Conservation (phyloP, 139 green algal genomes). For the Chlorella vulgaris region DNA sequence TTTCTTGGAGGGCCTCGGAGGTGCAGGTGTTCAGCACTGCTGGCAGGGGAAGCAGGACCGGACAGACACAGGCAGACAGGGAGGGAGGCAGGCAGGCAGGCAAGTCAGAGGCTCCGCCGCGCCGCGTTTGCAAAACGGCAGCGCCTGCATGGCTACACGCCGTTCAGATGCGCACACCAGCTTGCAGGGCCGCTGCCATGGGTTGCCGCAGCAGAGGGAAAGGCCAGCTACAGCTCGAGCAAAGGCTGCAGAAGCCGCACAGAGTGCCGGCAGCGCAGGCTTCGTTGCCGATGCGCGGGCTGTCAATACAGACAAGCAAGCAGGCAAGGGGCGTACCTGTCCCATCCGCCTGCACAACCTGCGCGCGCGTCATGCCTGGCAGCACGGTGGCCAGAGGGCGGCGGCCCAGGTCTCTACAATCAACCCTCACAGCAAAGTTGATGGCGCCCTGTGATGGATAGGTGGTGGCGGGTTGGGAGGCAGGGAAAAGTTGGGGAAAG, state of each 20-base stretch:
- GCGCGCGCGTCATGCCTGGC: background rate
- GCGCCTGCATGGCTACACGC: background rate
- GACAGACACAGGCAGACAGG: too few species aligned
- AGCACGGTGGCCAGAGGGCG: background rate
- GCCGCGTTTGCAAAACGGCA: background rate
- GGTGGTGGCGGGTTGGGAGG: too few species aligned
- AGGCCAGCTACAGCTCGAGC: too few species aligned
- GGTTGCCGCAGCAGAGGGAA: too few species aligned
- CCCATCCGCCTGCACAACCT: constrained; percentile 6
- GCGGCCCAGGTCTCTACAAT: constrained; percentile 13
- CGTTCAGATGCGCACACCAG: constrained; percentile 32
- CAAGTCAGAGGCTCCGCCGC: too few species aligned
- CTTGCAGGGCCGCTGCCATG: too few species aligned
- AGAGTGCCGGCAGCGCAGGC: background rate
- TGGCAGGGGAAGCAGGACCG: background rate
- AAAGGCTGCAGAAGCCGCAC: background rate
- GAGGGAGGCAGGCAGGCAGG: background rate
- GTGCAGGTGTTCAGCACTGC: constrained; percentile 66
- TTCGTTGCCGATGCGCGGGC: too few species aligned
- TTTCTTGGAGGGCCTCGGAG: constrained; percentile 64
- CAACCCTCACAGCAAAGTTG: background rate
- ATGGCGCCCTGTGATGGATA: background rate
- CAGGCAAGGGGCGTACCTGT: background rate
- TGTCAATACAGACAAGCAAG: too few species aligned
- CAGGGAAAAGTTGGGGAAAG: background rate